These are phyloP conservation scores for maize (Zea mays) DNA, from an alignment of 176 grass and related monocot genomes.

Conservation along the genomic window Zm-B73-REFERENCE-NAM-5.0 NC_050097.1:2246001-2246500, in stretches of 20 bases:
- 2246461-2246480: too few species aligned
- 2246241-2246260: not conserved
- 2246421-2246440: too few species aligned
- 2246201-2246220: not conserved
- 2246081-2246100: not conserved
- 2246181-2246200: not conserved
- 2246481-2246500: too few species aligned
- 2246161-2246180: not conserved
- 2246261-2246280: not conserved
- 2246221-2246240: not conserved
- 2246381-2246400: too few species aligned
- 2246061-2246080: not conserved
- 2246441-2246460: too few species aligned
- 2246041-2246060: not conserved
- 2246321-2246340: not conserved
- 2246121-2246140: not conserved
- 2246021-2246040: constrained; percentile 50
- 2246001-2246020: constrained; percentile 60
- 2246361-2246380: not conserved
- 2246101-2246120: not conserved
- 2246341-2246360: not conserved
- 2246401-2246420: too few species aligned
- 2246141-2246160: not conserved
- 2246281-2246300: not conserved
- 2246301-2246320: not conserved